phyloP scores from a whole-genome alignment of 2,329 filamentous ascomycete species.

The Lizonia empirigonia region DNA sequence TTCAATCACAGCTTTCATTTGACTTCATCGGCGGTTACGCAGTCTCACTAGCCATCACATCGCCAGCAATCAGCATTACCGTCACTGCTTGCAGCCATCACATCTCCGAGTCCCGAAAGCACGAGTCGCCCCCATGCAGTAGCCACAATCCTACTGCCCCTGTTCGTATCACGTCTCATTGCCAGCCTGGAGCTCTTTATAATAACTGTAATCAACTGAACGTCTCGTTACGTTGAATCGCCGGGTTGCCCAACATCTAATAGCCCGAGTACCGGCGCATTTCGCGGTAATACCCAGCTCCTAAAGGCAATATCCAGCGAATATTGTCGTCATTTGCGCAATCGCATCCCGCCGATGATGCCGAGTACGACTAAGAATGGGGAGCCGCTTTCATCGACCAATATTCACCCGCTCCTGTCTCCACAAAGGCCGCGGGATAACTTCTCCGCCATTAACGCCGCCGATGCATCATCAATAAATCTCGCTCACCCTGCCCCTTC shows the following conservation, averaged over 20 bases:
- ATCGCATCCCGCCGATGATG: conserved; percentile 30
- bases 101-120: conserved; percentile 17
- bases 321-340: conserved; percentile 18
- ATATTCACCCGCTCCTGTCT: conserved; percentile 43
- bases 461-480: conserved; percentile 32
- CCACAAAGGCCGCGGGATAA: conserved; percentile 34
- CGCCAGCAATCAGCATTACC: conserved; percentile 10
- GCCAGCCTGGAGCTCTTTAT: conserved; percentile 33
- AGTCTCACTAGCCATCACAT: conserved; percentile 21
- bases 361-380: conserved; percentile 28
- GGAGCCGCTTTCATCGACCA: conserved; percentile 43
- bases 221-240: conserved; percentile 42
- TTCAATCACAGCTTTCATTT: conserved; percentile 27
- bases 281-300: conserved; percentile 20
- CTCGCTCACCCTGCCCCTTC: conserved; percentile 32
- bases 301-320: conserved; percentile 9
- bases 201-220: conserved; percentile 16
- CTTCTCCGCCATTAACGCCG: conserved; percentile 45
- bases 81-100: conserved; percentile 18
- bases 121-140: conserved; percentile 39
- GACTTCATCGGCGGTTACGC: conserved; percentile 20
- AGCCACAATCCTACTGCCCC: conserved; percentile 30
- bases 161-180: conserved; percentile 21
- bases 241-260: not conserved
- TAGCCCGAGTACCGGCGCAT: conserved; percentile 1